phyloP scores from a whole-genome alignment of 2,329 filamentous ascomycete species.

The Aspergillus persii region DNA sequence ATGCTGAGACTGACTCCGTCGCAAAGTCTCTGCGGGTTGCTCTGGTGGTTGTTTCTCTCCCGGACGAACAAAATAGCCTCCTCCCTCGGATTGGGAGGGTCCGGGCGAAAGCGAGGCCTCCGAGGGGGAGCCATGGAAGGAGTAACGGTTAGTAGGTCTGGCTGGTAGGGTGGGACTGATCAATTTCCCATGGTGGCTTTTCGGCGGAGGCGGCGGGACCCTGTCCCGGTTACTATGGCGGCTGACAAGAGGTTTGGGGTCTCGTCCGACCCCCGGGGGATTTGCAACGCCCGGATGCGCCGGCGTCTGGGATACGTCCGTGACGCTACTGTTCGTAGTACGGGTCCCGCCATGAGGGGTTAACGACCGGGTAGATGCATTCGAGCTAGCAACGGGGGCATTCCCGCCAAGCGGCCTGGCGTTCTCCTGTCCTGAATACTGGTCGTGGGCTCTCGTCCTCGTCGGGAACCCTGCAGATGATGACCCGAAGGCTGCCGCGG shows the following conservation, averaged over 20 bases:
- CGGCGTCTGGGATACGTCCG: slow-evolving; percentile 49
- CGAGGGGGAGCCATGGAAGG: slow-evolving; percentile 24
- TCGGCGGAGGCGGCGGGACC: slow-evolving; percentile 67
- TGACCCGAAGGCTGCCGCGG: slow-evolving; percentile 1
- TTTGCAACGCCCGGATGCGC: slow-evolving; percentile 49
- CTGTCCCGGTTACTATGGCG: slow-evolving; percentile 51
- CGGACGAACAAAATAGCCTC: slow-evolving; percentile 38
- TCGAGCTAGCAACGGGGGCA: slow-evolving; percentile 1
- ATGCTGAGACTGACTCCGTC: slow-evolving; percentile 33
- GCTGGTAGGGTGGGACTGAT: slow-evolving; percentile 50
- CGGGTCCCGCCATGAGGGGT: slow-evolving; percentile 11
- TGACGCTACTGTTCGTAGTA: slow-evolving; percentile 47
- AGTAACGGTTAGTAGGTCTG: slow-evolving; percentile 26
- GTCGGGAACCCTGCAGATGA: slow-evolving; percentile 18
- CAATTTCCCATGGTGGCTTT: slow-evolving; percentile 73
- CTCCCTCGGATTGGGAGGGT: slow-evolving; percentile 55
- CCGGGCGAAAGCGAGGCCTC: slow-evolving; percentile 20
- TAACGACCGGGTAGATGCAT: slow-evolving; percentile 8
- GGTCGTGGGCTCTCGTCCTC: neutral
- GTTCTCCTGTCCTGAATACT: neutral
- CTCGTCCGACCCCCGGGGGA: slow-evolving; percentile 53
- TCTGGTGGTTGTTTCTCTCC: slow-evolving; percentile 12
- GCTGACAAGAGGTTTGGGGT: slow-evolving; percentile 35
- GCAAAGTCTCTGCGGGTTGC: slow-evolving; percentile 23
- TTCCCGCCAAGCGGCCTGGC: neutral